Evolutionary conservation across 2,329 filamentous ascomycete species (phyloP).

Genomic region (Rhinocladiella similis): DNA sequence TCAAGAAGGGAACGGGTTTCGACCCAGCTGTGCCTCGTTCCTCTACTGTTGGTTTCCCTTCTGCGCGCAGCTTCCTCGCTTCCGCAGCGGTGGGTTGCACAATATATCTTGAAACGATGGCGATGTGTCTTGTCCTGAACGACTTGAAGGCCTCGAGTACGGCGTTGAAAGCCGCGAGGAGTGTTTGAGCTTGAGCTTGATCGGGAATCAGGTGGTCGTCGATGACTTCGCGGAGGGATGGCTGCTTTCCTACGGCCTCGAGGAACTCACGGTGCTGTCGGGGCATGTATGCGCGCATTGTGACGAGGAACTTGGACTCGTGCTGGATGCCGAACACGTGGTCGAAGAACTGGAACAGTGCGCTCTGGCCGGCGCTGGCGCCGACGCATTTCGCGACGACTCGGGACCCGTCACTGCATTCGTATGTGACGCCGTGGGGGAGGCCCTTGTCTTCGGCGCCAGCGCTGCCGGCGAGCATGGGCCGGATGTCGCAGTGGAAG

Average conservation of each 20-base stretch:
- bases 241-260: constrained; percentile 5
- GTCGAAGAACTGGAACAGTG: constrained; percentile 19
- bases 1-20: constrained; percentile 14
- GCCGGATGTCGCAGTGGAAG: constrained; percentile 14
- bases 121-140: constrained; percentile 13
- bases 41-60: neutral
- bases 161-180: constrained; percentile 30
- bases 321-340: constrained; percentile 17
- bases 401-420: neutral
- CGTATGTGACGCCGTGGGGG: constrained; percentile 3
- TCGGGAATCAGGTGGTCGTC: neutral
- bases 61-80: neutral
- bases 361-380: constrained; percentile 15
- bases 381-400: constrained; percentile 8
- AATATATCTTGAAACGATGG: constrained; percentile 16
- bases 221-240: constrained; percentile 7
- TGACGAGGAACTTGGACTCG: constrained; percentile 8
- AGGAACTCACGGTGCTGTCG: constrained; percentile 15
- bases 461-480: constrained; percentile 12
- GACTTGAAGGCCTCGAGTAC: constrained; percentile 29
- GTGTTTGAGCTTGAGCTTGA: neutral
- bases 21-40: constrained; percentile 14
- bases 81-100: constrained; percentile 6
- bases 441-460: constrained; percentile 3
- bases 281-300: constrained; percentile 18